A percentile compares a stretch with the other conserved stretches of the same genome.
phyloP scores from a whole-genome alignment of 2,329 filamentous ascomycete genomes.

The Clonostachys byssicola region DNA sequence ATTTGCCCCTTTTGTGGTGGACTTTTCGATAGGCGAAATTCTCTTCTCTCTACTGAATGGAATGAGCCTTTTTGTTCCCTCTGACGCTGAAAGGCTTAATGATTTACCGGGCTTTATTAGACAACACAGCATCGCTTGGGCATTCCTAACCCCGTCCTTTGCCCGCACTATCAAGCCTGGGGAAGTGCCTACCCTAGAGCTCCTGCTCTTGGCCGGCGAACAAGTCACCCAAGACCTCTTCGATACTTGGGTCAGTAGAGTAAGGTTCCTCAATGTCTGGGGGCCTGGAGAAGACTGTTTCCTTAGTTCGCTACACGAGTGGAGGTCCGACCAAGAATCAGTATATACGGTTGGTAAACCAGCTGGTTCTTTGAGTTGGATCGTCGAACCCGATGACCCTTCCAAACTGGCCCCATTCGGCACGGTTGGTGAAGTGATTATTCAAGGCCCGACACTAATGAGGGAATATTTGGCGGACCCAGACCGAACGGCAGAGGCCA shows the following conservation, averaged over 20 bases:
- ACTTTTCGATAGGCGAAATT: conserved; percentile 1
- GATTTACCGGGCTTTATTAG: neutral
- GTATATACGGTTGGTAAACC: conserved; percentile 2
- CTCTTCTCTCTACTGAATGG: neutral
- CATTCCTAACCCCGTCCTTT: neutral
- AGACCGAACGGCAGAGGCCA: conserved; percentile 14
- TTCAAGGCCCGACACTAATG: conserved; percentile 29
- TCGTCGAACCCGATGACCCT: conserved; percentile 3
- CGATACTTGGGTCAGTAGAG: conserved; percentile 2
- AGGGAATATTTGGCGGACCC: conserved; percentile 39
- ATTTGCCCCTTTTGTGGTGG: conserved; percentile 1
- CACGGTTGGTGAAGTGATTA: conserved; percentile 5
- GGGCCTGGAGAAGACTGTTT: conserved; percentile 6
- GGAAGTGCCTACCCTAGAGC: neutral
- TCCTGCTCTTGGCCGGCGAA: conserved; percentile 4
- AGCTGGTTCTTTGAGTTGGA: conserved; percentile 6
- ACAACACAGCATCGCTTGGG: neutral
- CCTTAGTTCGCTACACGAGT: conserved; percentile 2
- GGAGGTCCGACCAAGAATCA: neutral
- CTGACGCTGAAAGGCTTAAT: neutral
- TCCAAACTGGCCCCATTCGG: conserved; percentile 5
- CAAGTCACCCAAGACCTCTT: conserved; percentile 3
- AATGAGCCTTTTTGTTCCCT: neutral
- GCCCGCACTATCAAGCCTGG: neutral
- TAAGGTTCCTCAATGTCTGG: conserved; percentile 4